Base-by-base conservation (phyloP, 352 stramenopile species). In the Phytophthora hibernalis region DNA sequence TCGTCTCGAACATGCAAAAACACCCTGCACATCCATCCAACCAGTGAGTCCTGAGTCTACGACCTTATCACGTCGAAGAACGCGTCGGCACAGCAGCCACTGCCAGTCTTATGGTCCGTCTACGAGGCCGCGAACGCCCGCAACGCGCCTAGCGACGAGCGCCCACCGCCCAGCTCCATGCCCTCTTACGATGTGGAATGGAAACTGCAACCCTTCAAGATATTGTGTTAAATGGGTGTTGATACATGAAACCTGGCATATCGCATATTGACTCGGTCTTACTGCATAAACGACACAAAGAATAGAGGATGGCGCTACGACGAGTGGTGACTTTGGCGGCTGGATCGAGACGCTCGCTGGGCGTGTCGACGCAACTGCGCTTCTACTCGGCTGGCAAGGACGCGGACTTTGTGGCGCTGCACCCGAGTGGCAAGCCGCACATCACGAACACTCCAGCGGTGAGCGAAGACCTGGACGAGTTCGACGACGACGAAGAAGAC, bases 401-500 rank as follows among this genome's bases (percentile, higher is more conserved):
- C n/a, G 54, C 61, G 24, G 65, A 87, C 40, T 75, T 86, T 63
- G 76, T 85, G 47, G 38, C 57, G 31, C 50, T 86, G 28, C 45
- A 68, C 12, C 51, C 55, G 21, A 74, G 57, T 8, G 64, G 55
- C 18, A 71, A 63, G 31, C 66, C 57, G 24, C 61, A 63, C 20
- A 64, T 65, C 57, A 72, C 58, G 11, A 74, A 49, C 35, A 77
- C 59, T 38, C 60, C 43, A 38, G 61, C 51, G 18, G 16, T 24
- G 21, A 51, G 13, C 18, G 50, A 78, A 8, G 57, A 54, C 35
- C 3, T 67, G 20, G 68, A 74, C 11, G 55, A 76, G 1, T 67
- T 77, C 1, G 82, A 91, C 2, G 89, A 98, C 49, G 92, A 98
- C 42, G 90, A 98, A 72, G 97, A 98, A 64, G 92, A 99, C 62